These are phyloP conservation scores for Leccinum angustisporum DNA, from an alignment of 1,284 basidiomycete genomes.

Conservation along the genomic window DNA sequence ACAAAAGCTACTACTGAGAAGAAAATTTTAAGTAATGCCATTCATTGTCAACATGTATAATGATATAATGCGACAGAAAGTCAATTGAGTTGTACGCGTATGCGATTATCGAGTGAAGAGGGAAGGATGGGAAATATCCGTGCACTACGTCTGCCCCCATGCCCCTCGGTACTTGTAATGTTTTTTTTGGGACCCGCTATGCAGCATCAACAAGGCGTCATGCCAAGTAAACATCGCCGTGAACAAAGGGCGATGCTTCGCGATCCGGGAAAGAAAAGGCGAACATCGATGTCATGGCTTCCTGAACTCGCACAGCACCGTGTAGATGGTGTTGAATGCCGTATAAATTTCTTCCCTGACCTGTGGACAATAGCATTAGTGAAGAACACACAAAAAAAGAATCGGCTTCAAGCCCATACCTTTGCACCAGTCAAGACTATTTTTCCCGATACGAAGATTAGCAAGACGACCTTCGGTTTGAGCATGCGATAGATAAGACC, in stretches of 20 bases:
- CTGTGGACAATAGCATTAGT: constrained; percentile 63
- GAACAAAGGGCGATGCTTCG: constrained; percentile 6
- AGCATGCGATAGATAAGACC: constrained; percentile 99
- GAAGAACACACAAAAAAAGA: constrained; percentile 18
- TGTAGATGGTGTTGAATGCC: constrained; percentile 99
- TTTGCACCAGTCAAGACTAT: constrained; percentile 99
- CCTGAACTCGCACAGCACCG: constrained; percentile 87
- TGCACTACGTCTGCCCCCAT: constrained; percentile 41
- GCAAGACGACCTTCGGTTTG: constrained; percentile 97
- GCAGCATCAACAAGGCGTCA: constrained; percentile 9
- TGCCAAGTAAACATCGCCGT: constrained; percentile 12
- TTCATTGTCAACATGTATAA: constrained; percentile 26
- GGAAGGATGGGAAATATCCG: constrained; percentile 35
- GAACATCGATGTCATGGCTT: constrained; percentile 58
- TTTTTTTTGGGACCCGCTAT: constrained; percentile 13
- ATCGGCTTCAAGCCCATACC: constrained; percentile 49
- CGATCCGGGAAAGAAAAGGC: background rate
- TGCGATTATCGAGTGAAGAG: constrained; percentile 29
- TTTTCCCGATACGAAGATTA: constrained; percentile 99
- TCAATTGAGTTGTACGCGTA: constrained; percentile 29
- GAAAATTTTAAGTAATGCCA: constrained; percentile 11
- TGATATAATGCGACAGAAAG: constrained; percentile 31
- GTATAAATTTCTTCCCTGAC: constrained; percentile 99
- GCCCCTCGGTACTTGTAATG: constrained; percentile 31
- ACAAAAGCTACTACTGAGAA: constrained; percentile 5